phyloP scores from a whole-genome alignment of 2,329 filamentous ascomycete species.

The Fusarium penzigii region DNA sequence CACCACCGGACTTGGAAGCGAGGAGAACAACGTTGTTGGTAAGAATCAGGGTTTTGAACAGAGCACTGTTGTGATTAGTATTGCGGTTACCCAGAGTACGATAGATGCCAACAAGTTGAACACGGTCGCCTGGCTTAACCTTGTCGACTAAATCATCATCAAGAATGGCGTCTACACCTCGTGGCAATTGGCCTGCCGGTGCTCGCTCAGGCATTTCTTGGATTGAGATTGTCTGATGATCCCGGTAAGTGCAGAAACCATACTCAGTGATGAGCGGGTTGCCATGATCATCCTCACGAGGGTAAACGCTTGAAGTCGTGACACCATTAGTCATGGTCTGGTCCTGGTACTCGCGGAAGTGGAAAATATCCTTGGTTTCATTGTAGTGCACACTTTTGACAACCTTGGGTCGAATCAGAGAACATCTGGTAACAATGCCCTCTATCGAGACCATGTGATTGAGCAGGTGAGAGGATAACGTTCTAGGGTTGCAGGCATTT shows the following conservation, averaged over 20 bases:
- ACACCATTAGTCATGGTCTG: slow-evolving; percentile 96
- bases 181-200: slow-evolving; percentile 90
- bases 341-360: slow-evolving; percentile 88
- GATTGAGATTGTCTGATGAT: slow-evolving; percentile 97
- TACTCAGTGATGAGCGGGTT: slow-evolving; percentile 95
- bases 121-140: slow-evolving; percentile 92
- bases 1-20: slow-evolving; percentile 93
- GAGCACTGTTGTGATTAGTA: slow-evolving; percentile 82
- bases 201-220: slow-evolving; percentile 99
- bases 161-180: slow-evolving; percentile 93
- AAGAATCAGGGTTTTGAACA: slow-evolving; percentile 91
- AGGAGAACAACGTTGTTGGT: slow-evolving; percentile 95
- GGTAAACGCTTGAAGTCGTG: slow-evolving; percentile 89
- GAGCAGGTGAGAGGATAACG: slow-evolving; percentile 82
- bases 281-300: slow-evolving; percentile 88
- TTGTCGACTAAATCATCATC: slow-evolving; percentile 95
- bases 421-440: slow-evolving; percentile 96
- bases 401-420: slow-evolving; percentile 93
- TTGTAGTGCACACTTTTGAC: slow-evolving; percentile 98
- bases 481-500: slow-evolving; percentile 91
- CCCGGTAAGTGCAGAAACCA: slow-evolving; percentile 90
- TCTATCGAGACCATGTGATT: slow-evolving; percentile 98
- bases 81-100: slow-evolving; percentile 94
- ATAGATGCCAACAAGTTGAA: slow-evolving; percentile 96
- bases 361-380: slow-evolving; percentile 81